Conservation (phyloP, 768 basidiomycete species). For the Trametes cubensis region DNA sequence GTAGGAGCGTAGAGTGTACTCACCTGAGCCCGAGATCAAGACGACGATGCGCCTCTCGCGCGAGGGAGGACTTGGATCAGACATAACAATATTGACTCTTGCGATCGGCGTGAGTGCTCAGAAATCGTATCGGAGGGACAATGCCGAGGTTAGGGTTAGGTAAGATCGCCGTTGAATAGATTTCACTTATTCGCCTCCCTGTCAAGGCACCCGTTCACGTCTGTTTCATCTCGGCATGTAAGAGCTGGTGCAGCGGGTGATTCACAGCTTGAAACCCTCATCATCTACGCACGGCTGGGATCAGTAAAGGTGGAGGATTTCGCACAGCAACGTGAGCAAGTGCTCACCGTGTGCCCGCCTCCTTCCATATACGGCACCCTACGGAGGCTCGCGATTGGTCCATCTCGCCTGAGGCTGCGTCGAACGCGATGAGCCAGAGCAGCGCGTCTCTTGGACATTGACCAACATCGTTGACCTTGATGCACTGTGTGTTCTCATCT, state of each 20-base stretch:
- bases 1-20: conserved; percentile 1
- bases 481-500: background rate
- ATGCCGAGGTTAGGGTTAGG: conserved; percentile 10
- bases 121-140: background rate
- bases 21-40: conserved; percentile 71
- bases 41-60: conserved; percentile 48
- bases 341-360: background rate
- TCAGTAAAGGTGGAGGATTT: background rate
- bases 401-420: background rate
- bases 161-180: background rate
- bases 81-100: conserved; percentile 8
- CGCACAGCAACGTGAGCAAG: background rate
- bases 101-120: background rate
- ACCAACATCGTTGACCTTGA: background rate
- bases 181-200: no score
- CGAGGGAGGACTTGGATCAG: conserved; percentile 1
- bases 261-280: background rate
- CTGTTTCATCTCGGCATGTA: background rate
- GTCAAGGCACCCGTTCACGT: no score
- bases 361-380: background rate
- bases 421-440: background rate
- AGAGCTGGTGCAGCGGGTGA: background rate
- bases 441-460: background rate
- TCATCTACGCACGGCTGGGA: conserved; percentile 1
- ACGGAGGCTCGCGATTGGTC: conserved; percentile 1